Evolutionary conservation across 1,284 basidiomycete species (phyloP).

Genomic region (Ustilago esculenta): DNA sequence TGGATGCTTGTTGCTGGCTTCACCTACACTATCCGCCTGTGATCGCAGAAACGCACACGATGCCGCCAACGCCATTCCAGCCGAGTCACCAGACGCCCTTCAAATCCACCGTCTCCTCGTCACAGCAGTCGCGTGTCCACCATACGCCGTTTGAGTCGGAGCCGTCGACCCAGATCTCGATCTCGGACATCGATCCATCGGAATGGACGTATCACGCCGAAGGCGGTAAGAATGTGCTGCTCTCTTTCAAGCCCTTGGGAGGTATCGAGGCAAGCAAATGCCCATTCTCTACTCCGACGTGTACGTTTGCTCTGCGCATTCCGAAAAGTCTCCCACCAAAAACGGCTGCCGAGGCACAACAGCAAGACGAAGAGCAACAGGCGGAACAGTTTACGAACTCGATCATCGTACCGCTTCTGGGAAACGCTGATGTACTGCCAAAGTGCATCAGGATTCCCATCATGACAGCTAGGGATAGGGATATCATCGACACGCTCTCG

Average conservation of each 20-base stretch:
- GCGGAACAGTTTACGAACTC: constrained; percentile 19
- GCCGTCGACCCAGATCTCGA: neutral
- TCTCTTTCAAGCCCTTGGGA: constrained; percentile 21
- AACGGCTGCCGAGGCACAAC: neutral
- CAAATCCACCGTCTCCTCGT: constrained; percentile 46
- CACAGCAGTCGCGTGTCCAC: constrained; percentile 23
- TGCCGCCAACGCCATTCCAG: constrained; percentile 44
- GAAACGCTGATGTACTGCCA: constrained; percentile 10
- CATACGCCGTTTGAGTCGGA: constrained; percentile 16
- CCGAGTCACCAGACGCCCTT: constrained; percentile 48
- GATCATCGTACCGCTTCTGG: constrained; percentile 33
- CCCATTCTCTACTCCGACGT: constrained; percentile 14
- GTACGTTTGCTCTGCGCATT: constrained; percentile 30
- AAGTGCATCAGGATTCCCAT: constrained; percentile 18
- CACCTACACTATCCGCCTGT: no score
- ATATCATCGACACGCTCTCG: constrained; percentile 33
- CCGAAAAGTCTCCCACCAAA: constrained; percentile 11
- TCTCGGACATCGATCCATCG: constrained; percentile 27
- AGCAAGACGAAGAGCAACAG: constrained; percentile 16
- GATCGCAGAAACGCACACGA: constrained; percentile 4
- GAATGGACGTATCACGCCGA: constrained; percentile 49
- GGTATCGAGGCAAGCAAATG: neutral
- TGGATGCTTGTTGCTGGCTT: no score
- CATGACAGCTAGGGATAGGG: constrained; percentile 8
- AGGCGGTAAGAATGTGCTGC: constrained; percentile 50